Evolutionary conservation across 768 basidiomycete genomes (phyloP), one percentile per base, ranked within the genome.

Genomic region (Agrocybe chaxingu): DNA sequence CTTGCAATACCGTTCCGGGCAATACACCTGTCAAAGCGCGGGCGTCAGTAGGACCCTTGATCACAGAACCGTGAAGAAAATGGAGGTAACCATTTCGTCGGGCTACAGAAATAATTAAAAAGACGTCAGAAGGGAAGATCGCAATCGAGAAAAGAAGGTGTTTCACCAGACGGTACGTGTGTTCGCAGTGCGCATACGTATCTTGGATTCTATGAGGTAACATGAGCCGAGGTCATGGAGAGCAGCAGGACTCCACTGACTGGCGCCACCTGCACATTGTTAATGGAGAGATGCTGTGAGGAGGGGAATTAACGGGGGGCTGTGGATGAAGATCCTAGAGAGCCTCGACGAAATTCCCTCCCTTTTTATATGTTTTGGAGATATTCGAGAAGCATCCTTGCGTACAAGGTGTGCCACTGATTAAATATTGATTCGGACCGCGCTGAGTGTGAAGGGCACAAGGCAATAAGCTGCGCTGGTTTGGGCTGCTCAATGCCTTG

Each of bases 191-290:
- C 43, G 69, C 78, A 65, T 81, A 90, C 34, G 70, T 75, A 57
- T 85, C 77, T 59, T 79, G 79, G 52, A 89, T 83, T 66, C 88
- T 90, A 60, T 36, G 46, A 45, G 48, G 62, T 52, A 46, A 56
- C 35, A 33, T 12, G 11, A 44, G 49, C 38, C 34, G 52, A 32
- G 38, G 56, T 47, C 18, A 42, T 19, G 33, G 40, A 47, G 33
- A 51, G 35, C 48, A 44, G 40, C 56, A 42, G 41, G n/a, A 41
- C 31, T 40, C 11, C 13, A 61, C 76, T 61, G 55, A 89, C 88
- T 86, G 84, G 73, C 85, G 79, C 77, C 76, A 83, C 65, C 72
- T 76, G 64, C 88, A 90, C 88, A 90, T 89, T 53, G 57, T 56
- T 24, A 36, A 45, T 24, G 12, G 54, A 50, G 59, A 51, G 30